A percentile compares a stretch with the other conserved stretches of the same genome.
Conservation (phyloP, 2,329 filamentous ascomycete species). For the Xylariaceae sp. region DNA sequence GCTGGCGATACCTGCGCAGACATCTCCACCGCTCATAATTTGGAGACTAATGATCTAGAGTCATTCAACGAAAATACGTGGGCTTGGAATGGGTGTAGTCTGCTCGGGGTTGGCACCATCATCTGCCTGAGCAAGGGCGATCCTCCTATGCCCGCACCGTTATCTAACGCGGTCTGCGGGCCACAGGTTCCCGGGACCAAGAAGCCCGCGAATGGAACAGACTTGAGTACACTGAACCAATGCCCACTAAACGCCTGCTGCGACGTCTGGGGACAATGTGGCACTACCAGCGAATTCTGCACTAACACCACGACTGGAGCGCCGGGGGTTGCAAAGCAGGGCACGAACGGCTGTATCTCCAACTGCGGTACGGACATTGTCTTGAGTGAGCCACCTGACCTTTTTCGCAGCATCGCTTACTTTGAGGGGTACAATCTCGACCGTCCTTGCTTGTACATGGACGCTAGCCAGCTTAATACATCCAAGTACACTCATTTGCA, state of each 20-base stretch:
- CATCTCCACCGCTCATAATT: not conserved
- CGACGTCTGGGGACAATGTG: constrained; percentile 33
- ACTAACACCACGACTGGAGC: constrained; percentile 21
- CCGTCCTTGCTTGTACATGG: constrained; percentile 18
- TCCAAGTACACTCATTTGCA: constrained; percentile 16
- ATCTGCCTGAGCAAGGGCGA: constrained; percentile 42
- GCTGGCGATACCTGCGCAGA: not conserved
- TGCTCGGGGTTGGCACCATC: constrained; percentile 26
- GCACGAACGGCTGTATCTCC: constrained; percentile 26
- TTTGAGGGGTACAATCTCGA: constrained; percentile 16
- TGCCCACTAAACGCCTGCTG: constrained; percentile 46
- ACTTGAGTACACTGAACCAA: constrained; percentile 41
- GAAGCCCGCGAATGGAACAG: constrained; percentile 30
- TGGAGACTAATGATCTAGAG: not conserved
- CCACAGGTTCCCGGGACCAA: constrained; percentile 41
- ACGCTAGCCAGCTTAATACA: constrained; percentile 14
- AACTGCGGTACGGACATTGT: constrained; percentile 22
- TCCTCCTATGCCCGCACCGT: constrained; percentile 39
- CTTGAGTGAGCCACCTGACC: too few relatives aligned
- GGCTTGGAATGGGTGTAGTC: not conserved
- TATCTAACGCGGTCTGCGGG: constrained; percentile 42
- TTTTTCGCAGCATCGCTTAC: constrained; percentile 15
- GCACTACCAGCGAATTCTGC: constrained; percentile 32
- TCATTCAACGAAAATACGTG: not conserved
- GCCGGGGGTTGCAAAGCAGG: constrained; percentile 28